Conservation (phyloP, 805 yeast genomes). For the Kluyveromyces lactis region DNA sequence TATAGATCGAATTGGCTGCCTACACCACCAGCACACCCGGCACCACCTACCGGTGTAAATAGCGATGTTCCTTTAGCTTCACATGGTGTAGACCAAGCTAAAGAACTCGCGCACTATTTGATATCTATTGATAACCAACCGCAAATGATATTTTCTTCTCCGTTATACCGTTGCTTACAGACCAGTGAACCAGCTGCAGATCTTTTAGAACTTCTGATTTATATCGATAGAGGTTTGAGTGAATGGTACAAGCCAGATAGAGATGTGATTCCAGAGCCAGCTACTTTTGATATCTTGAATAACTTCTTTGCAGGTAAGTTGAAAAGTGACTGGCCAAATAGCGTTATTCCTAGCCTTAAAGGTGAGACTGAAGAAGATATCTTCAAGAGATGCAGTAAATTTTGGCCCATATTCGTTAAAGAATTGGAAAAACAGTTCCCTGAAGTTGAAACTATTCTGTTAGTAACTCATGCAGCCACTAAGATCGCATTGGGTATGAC, state of each 20-base stretch:
- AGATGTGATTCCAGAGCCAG: slow-evolving; percentile 62
- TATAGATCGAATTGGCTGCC: slow-evolving; percentile 79
- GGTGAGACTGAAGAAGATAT: slow-evolving; percentile 79
- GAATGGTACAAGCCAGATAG: slow-evolving; percentile 85
- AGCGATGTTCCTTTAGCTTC: slow-evolving; percentile 84
- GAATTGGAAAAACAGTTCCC: slow-evolving; percentile 52
- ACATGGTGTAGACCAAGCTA: slow-evolving; percentile 84
- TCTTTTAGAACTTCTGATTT: slow-evolving; percentile 47
- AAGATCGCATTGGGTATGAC: slow-evolving; percentile 83
- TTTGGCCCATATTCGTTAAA: slow-evolving; percentile 51
- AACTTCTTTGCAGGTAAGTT: slow-evolving; percentile 46
- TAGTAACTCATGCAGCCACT: slow-evolving; percentile 92
- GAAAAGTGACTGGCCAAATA: slow-evolving; percentile 41
- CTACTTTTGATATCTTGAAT: slow-evolving; percentile 38
- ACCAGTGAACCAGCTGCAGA: slow-evolving; percentile 68
- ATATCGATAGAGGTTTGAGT: slow-evolving; percentile 76
- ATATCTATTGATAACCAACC: slow-evolving; percentile 49
- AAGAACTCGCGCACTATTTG: slow-evolving; percentile 61
- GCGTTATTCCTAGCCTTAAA: slow-evolving; percentile 46
- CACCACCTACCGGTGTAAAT: slow-evolving; percentile 81
- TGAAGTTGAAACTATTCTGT: slow-evolving; percentile 48
- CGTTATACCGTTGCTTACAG: slow-evolving; percentile 84
- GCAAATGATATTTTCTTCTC: slow-evolving; percentile 65
- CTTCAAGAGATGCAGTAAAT: slow-evolving; percentile 47
- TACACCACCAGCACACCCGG: slow-evolving; percentile 53